Evolutionary conservation across 1,284 basidiomycete genomes (phyloP).

Genomic region (Ganoderma lucidum): DNA sequence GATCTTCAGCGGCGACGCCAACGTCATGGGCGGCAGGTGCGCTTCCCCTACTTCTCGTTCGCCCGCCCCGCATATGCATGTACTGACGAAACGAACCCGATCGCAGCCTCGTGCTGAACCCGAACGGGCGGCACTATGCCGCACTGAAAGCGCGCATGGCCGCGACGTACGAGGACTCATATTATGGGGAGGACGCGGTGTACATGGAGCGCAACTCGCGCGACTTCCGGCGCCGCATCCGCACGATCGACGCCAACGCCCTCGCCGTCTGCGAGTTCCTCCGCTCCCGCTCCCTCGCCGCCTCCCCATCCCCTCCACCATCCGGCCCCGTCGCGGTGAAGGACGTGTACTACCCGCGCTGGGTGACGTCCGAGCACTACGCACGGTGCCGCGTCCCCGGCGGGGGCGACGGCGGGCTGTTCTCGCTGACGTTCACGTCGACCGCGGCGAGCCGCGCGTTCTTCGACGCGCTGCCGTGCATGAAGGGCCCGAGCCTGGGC

Average conservation of each 20-base stretch:
- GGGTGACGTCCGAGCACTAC: conserved; percentile 79
- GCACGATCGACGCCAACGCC: conserved; percentile 85
- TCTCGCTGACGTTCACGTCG: conserved; percentile 89
- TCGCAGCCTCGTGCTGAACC: conserved; percentile 86
- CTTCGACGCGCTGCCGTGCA: conserved; percentile 85
- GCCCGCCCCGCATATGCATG: conserved; percentile 6
- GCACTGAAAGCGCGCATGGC: conserved; percentile 68
- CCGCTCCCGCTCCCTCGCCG: conserved; percentile 61
- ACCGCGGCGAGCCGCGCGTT: conserved; percentile 79
- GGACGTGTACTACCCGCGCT: conserved; percentile 92
- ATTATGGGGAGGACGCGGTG: conserved; percentile 93
- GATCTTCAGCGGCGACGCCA: conserved; percentile 94
- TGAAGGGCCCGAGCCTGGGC: conserved; percentile 94
- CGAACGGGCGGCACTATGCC: conserved; percentile 72
- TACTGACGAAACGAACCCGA: conserved; percentile 1
- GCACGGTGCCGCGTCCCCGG: conserved; percentile 58
- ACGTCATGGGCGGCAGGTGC: conserved; percentile 98
- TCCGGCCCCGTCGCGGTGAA: conserved; percentile 58
- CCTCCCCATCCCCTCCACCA: conserved; percentile 35
- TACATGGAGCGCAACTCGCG: conserved; percentile 99
- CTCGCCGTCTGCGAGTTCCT: conserved; percentile 86
- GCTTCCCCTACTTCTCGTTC: conserved; percentile 8
- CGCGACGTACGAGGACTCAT: conserved; percentile 85
- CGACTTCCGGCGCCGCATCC: conserved; percentile 84
- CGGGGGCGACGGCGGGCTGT: conserved; percentile 90